Evolutionary conservation across 306 rosid genomes (phyloP), one percentile per base, ranked within the genome.

Genomic region (Pachyrhizus erosus): DNA sequence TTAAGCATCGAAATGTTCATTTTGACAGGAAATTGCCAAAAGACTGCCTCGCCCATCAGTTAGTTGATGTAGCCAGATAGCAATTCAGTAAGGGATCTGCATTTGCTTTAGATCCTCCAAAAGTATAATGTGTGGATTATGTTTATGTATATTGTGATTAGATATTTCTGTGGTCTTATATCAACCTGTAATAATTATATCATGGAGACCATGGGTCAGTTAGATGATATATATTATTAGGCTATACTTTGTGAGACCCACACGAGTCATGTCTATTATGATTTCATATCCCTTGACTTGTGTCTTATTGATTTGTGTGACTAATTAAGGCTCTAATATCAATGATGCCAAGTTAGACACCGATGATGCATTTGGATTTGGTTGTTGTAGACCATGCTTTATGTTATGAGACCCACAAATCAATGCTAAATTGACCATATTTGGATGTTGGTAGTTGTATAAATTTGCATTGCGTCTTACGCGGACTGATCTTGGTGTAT

Each of bases 21-120:
- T 60, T 70, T 84, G 7, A 24, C 86, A 87, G 90, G 90, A 87
- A 84, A 87, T 87, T 78, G 90, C 90, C 6, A 87, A 87, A 77
- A 87, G 90, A 18, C 84, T 87, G 76, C 90, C 90, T 73, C 90
- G 90, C 55, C 90, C 90, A 58, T n/a, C 84, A 24, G 24, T 42
- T 77, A 58, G 81, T 73, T 87, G 86, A 87, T 67, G 62, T 11
- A 12, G 11, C 66, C 57, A 48, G 11, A 65, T 37, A 23, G 84
- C 71, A 67, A 70, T 42, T 69, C 70, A 57, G 66, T 27, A 8
- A 39, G 71, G 51, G 42, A 81, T 72, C 24, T 80, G 84, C 70
- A 72, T 57, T 66, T 62, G 78, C 79, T 73, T 77, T 77, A 71
- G 76, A 82, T 73, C 79, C 82, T 73, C 58, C 46, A 29, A 73